Percentiles rank a stretch among this genome's conserved stretches.
phyloP scores from a whole-genome alignment of 768 basidiomycete genomes.

The Pluteus cervinus region DNA sequence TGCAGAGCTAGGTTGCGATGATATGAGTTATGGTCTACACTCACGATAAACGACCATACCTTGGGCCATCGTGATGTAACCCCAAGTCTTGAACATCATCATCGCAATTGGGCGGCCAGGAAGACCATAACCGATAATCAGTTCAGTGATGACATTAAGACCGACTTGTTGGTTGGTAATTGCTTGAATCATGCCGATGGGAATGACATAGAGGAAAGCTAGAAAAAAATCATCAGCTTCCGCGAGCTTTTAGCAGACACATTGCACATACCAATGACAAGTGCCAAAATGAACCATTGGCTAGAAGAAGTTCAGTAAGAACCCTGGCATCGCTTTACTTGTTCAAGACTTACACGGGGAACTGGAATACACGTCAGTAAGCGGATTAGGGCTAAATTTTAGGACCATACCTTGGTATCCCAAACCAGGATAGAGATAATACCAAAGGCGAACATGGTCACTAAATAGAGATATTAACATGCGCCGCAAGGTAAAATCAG shows the following conservation, averaged over 20 bases:
- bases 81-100: conserved; percentile 86
- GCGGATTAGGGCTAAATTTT: conserved; percentile 1
- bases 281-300: conserved; percentile 58
- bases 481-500: conserved; percentile 15
- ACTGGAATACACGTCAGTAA: conserved; percentile 13
- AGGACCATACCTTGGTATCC: conserved; percentile 38
- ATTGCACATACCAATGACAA: conserved; percentile 48
- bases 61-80: conserved; percentile 66
- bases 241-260: conserved; percentile 4
- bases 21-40: neutral
- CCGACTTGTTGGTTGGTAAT: conserved; percentile 80
- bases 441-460: conserved; percentile 63
- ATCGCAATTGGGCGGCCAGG: conserved; percentile 76
- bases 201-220: conserved; percentile 66
- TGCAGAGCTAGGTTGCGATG: conserved; percentile 40
- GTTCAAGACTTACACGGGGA: conserved; percentile 57
- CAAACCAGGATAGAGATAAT: conserved; percentile 67
- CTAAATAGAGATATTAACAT: conserved; percentile 16
- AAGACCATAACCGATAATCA: conserved; percentile 74
- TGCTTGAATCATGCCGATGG: conserved; percentile 59
- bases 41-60: conserved; percentile 14
- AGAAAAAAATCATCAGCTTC: neutral
- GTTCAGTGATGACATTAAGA: conserved; percentile 71
- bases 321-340: conserved; percentile 8
- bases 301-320: conserved; percentile 10